phyloP scores from a whole-genome alignment of 371 early-diverging fungal genomes.

The Syncephalastrum contaminatum region DNA sequence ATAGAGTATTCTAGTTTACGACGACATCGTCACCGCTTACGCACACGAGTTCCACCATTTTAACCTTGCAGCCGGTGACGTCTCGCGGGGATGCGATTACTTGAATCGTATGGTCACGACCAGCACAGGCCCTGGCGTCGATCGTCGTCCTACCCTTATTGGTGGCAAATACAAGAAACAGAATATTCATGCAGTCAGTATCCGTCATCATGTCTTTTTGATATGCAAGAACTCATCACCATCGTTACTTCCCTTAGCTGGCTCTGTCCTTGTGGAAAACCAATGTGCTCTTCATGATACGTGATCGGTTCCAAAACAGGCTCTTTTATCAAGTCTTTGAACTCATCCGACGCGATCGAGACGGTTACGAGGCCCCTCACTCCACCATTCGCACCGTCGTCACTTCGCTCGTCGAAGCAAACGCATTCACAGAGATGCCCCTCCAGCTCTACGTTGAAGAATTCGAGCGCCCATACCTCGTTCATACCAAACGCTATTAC shows the following conservation, averaged over 20 bases:
- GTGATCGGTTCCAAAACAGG: slow-evolving; percentile 61
- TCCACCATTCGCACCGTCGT: slow-evolving; percentile 58
- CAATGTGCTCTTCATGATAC: slow-evolving; percentile 63
- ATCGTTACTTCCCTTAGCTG: slow-evolving; percentile 31
- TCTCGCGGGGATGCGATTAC: slow-evolving; percentile 71
- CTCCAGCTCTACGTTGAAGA: slow-evolving; percentile 76
- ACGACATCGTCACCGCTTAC: slow-evolving; percentile 74
- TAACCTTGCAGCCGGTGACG: slow-evolving; percentile 60
- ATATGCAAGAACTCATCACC: neutral
- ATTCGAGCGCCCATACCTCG: slow-evolving; percentile 76
- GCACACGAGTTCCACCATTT: slow-evolving; percentile 73
- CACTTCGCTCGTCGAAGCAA: slow-evolving; percentile 66
- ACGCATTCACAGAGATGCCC: slow-evolving; percentile 68
- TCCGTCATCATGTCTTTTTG: neutral
- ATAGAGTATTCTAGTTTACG: slow-evolving; percentile 59
- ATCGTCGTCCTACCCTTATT: slow-evolving; percentile 41
- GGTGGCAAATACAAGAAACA: slow-evolving; percentile 61
- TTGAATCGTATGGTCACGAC: slow-evolving; percentile 63
- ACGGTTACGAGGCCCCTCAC: slow-evolving; percentile 62
- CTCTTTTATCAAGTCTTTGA: slow-evolving; percentile 73
- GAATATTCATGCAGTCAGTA: slow-evolving; percentile 66
- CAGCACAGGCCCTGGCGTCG: slow-evolving; percentile 21
- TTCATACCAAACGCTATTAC: slow-evolving; percentile 72
- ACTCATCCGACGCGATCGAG: slow-evolving; percentile 67
- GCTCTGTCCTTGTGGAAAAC: slow-evolving; percentile 77